Conservation (phyloP, 1,284 basidiomycete genomes). For the Neonothopanus nambi region DNA sequence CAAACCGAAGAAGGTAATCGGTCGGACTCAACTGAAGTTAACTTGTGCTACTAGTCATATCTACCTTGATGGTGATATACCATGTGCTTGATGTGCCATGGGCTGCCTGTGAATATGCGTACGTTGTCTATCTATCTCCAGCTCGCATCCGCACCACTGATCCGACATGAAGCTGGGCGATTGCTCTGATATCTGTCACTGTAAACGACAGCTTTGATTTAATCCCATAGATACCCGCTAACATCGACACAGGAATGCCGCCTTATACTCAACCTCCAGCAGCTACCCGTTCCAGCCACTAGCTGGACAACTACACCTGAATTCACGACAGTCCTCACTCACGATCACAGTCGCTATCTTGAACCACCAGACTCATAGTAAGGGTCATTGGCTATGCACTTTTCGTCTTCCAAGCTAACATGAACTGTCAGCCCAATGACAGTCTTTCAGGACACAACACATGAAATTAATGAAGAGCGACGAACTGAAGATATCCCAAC, state of each 20-base stretch:
- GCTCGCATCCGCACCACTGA: not conserved
- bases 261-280: constrained; percentile 31
- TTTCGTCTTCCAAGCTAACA: not conserved
- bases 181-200: constrained; percentile 21
- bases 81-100: constrained; percentile 21
- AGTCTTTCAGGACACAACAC: not conserved
- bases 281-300: constrained; percentile 15
- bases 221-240: not conserved
- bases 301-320: constrained; percentile 20
- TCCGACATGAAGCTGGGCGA: constrained; percentile 4
- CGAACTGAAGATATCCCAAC: no score
- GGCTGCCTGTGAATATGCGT: constrained; percentile 27
- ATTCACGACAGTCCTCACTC: constrained; percentile 27
- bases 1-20: not conserved
- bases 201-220: constrained; percentile 17
- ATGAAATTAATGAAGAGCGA: no score
- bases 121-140: constrained; percentile 7
- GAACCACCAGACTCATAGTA: constrained; percentile 12
- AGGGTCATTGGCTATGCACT: not conserved
- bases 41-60: constrained; percentile 21
- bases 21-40: not conserved
- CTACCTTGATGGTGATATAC: constrained; percentile 23
- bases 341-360: constrained; percentile 5
- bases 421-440: constrained; percentile 6
- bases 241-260: constrained; percentile 26